Evolutionary conservation across 306 rosid genomes (phyloP), one percentile per base, ranked within the genome.

Genomic region (Medicago lupulina): DNA sequence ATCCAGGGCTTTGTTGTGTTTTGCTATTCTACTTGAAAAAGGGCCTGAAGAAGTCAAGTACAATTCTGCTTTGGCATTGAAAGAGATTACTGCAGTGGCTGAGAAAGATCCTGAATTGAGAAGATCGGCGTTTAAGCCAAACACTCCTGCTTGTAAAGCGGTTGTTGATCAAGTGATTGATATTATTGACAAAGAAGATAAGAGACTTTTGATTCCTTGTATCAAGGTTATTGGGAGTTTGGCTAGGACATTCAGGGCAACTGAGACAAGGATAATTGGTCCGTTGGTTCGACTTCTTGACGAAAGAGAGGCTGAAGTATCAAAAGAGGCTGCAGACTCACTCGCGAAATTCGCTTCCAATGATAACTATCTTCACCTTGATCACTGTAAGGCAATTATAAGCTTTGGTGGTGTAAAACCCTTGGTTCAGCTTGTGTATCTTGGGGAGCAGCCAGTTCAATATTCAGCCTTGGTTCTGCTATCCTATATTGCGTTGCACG

Each of bases 101-200:
- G 99, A 92, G 93, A 79, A 76, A 73, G 96, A 95, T 71, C 70
- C 97, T 1, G 97, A 95, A 2, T 78, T 95, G 79, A 89, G 99
- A 84, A 80, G 88, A 65, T 89, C 96, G 0, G 97, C 99, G 0
- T 95, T 95, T 82, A 95, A 95, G 85, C 99, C 99, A 0, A 95
- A 84, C 76, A 86, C 99, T 1, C 96, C 97, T 0, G 97, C 99
- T 54, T 92, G 97, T 86, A 95, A 91, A 74, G 97, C 97, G 0
- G 96, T 90, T 9, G 92, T 95, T 46, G 97, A 92, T 76, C 97
- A 95, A 28, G 82, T 95, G 63, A 81, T 92, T 2, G 85, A 76
- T 68, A 88, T 90, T 79, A 86, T 89, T 2, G 96, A 89, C 65
- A 84, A 76, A 67, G 98, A 81, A 39, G 96, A 95, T 75, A 80